phyloP scores from a whole-genome alignment of 108 stramenopile genomes.

The Conticribra weissflogii region DNA sequence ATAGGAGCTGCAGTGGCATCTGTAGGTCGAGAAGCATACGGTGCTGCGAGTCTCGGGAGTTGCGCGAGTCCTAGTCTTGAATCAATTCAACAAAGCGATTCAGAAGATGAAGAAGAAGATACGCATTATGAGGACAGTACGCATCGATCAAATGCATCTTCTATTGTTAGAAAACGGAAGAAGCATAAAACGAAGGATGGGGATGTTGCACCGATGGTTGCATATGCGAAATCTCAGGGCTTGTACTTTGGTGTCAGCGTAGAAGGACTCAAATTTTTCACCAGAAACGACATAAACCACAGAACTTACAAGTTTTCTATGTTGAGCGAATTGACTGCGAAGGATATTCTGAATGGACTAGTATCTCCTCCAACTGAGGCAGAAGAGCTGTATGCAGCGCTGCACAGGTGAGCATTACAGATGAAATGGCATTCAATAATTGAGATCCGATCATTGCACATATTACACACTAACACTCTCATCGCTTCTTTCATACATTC shows the following conservation, averaged over 20 bases:
- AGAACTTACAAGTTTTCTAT: slow-evolving; percentile 75
- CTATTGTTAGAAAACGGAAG: slow-evolving; percentile 7
- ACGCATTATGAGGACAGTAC: slow-evolving; percentile 32
- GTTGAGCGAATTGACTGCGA: slow-evolving; percentile 56
- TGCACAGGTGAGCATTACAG: slow-evolving; percentile 49
- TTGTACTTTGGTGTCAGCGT: slow-evolving; percentile 86
- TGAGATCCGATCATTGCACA: background rate
- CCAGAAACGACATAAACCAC: slow-evolving; percentile 80
- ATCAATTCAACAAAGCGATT: slow-evolving; percentile 64
- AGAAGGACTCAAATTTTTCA: slow-evolving; percentile 82
- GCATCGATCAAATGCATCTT: slow-evolving; percentile 9
- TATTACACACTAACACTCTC: too few relatives aligned
- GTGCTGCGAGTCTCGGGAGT: slow-evolving; percentile 74
- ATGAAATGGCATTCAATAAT: background rate
- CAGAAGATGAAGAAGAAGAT: slow-evolving; percentile 44
- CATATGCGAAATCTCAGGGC: slow-evolving; percentile 88
- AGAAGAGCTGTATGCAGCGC: slow-evolving; percentile 73
- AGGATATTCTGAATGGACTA: slow-evolving; percentile 77
- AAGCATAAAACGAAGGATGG: slow-evolving; percentile 36
- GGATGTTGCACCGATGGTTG: slow-evolving; percentile 81
- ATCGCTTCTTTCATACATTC: too few relatives aligned
- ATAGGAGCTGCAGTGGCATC: slow-evolving; percentile 81
- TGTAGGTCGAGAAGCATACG: slow-evolving; percentile 81
- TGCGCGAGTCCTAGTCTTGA: slow-evolving; percentile 38
- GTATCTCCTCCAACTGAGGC: slow-evolving; percentile 82